Conservation (phyloP, 2,329 filamentous ascomycete species). For the Fusarium transvaalense region DNA sequence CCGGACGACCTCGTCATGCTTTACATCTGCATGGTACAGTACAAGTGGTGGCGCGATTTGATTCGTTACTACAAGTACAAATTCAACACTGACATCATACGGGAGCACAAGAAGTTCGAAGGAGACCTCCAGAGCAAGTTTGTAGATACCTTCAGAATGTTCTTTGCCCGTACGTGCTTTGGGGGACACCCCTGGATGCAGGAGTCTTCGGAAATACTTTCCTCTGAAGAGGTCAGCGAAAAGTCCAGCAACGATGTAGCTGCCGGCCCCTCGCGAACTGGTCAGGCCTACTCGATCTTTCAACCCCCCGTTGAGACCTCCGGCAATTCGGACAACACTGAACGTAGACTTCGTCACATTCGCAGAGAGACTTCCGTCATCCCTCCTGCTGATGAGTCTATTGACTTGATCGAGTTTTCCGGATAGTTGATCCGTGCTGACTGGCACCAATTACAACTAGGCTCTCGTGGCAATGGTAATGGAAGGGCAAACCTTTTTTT, state of each 20-base stretch:
- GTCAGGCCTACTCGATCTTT: background rate
- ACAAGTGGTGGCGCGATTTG: background rate
- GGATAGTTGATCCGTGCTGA: background rate
- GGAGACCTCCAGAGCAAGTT: background rate
- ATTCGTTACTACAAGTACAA: background rate
- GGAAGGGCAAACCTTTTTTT: background rate
- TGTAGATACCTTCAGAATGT: background rate
- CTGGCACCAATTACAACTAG: background rate
- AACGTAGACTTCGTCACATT: background rate
- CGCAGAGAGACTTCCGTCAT: conserved; percentile 1
- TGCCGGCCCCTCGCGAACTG: background rate
- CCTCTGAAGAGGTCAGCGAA: background rate
- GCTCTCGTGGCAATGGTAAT: background rate
- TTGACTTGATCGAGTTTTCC: background rate
- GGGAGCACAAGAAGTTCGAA: background rate
- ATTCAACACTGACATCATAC: conserved; percentile 4
- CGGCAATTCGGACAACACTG: background rate
- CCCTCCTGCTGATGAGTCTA: background rate
- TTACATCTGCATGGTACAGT: conserved; percentile 20
- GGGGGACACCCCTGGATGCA: conserved; percentile 15
- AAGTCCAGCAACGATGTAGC: no score
- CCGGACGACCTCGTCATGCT: background rate
- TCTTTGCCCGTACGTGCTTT: conserved; percentile 3
- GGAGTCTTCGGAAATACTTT: no score
- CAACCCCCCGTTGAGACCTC: background rate